These are phyloP conservation scores for Malbranchea zuffiana DNA, from an alignment of 2,329 filamentous ascomycete species.

Conservation along the genomic window DNA sequence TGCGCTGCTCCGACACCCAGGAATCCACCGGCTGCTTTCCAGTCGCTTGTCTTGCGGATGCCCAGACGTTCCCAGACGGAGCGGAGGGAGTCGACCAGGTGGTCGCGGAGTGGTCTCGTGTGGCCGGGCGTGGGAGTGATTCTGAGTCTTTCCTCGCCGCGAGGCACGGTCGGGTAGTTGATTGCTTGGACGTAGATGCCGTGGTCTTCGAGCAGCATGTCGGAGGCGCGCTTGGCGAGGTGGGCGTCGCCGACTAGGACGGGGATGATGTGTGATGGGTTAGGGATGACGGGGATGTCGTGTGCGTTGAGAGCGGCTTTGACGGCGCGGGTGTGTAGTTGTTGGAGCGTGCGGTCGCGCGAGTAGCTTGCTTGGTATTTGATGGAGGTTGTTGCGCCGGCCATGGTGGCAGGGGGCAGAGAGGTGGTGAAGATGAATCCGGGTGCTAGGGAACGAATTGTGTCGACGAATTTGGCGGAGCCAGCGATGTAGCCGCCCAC, in stretches of 20 bases:
- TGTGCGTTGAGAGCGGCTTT: constrained; percentile 68
- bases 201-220: constrained; percentile 81
- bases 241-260: constrained; percentile 90
- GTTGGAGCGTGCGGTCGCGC: constrained; percentile 82
- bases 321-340: constrained; percentile 89
- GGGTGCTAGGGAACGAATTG: constrained; percentile 84
- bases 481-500: constrained; percentile 97
- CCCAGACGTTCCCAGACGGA: constrained; percentile 78
- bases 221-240: constrained; percentile 80
- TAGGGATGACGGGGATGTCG: constrained; percentile 93
- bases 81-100: constrained; percentile 74
- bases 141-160: constrained; percentile 91
- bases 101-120: constrained; percentile 68
- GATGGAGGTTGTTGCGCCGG: constrained; percentile 80
- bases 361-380: constrained; percentile 82
- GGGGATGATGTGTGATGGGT: constrained; percentile 92
- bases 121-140: constrained; percentile 95
- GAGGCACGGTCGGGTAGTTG: constrained; percentile 96
- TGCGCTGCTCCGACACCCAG: constrained; percentile 73
- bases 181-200: constrained; percentile 96
- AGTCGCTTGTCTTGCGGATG: constrained; percentile 87
- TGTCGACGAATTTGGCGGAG: constrained; percentile 74
- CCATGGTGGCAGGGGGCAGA: constrained; percentile 92
- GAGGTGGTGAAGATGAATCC: constrained; percentile 99
- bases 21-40: constrained; percentile 84